Base-by-base conservation (phyloP, 2,329 filamentous ascomycete species). In the Daldinia sp. region DNA sequence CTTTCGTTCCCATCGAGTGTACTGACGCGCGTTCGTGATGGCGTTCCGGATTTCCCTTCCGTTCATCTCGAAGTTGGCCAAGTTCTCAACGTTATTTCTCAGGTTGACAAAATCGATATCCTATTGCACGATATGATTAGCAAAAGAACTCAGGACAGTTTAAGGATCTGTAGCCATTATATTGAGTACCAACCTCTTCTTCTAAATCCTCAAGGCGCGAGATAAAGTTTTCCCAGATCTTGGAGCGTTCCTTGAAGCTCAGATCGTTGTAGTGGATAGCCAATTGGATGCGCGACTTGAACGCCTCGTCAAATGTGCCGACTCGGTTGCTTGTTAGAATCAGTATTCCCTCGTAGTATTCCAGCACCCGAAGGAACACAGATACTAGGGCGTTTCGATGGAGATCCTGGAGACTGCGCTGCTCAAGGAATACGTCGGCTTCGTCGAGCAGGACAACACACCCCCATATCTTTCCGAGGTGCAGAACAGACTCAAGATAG, bases 31-130 rank as follows among this genome's bases (percentile, higher is more conserved):
- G 0, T 75, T 76, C 0, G 74, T 74, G 6, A 79, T 72, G 0
- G 70, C 68, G 59, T 83, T 84, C 26, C 82, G 77, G 20, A 84
- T 83, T 73, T 84, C 79, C 2, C 81, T 72, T 1, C 82, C 82
- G 50, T 84, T 83, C 68, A 84, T 74, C 15, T 78, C 71, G 26
- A 79, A 70, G 4, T 66, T 57, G 1, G 79, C 77, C 13, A 84
- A 69, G 44, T 82, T 76, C 0, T 68, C 65, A 0, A 77, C 37
- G 3, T 74, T 39, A 39, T 15, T 35, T 0, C 57, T 50, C 7
- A 78, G 59, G 12, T 72, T 68, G 3, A 10, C 44, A 15, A 12
- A 10, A 46, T 26, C 44, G 5, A 46, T 15, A 20, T 46, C 44
- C 20, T 46, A 26, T 46, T 26, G 0, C 20, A 46, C 3, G 20